Evolutionary conservation across 2,329 filamentous ascomycete genomes (phyloP).

Genomic region (Beauveria varroae): DNA sequence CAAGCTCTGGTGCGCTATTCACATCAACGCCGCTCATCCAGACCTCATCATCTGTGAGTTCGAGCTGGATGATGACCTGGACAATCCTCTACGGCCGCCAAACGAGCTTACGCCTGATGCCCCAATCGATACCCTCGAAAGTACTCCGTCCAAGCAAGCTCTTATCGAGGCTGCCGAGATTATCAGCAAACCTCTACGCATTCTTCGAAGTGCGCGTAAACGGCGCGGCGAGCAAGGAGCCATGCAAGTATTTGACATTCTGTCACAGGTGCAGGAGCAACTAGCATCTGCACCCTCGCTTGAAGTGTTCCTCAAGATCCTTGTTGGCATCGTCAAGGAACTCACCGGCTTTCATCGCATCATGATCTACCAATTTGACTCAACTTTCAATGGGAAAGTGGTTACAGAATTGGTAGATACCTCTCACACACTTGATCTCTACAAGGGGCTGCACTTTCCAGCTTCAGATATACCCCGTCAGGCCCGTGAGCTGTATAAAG

Average conservation of each 20-base stretch:
- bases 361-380: slow-evolving; percentile 89
- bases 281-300: slow-evolving; percentile 64
- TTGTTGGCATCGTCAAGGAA: slow-evolving; percentile 83
- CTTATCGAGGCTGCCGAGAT: slow-evolving; percentile 68
- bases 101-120: slow-evolving; percentile 52
- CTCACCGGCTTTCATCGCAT: slow-evolving; percentile 86
- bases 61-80: slow-evolving; percentile 69
- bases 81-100: slow-evolving; percentile 58
- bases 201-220: slow-evolving; percentile 67
- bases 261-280: slow-evolving; percentile 87
- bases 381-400: slow-evolving; percentile 73
- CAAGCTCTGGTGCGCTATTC: slow-evolving; percentile 84
- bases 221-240: slow-evolving; percentile 70
- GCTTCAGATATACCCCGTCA: slow-evolving; percentile 82
- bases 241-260: slow-evolving; percentile 87
- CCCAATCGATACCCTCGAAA: slow-evolving; percentile 67
- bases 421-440: slow-evolving; percentile 70
- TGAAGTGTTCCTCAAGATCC: slow-evolving; percentile 67
- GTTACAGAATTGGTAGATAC: slow-evolving; percentile 84
- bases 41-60: slow-evolving; percentile 81
- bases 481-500: slow-evolving; percentile 78
- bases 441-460: slow-evolving; percentile 82
- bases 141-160: slow-evolving; percentile 67
- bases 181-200: slow-evolving; percentile 67
- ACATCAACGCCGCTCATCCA: slow-evolving; percentile 60